phyloP scores from a whole-genome alignment of 495 filamentous ascomycete genomes.

The Margaritispora aquatica region DNA sequence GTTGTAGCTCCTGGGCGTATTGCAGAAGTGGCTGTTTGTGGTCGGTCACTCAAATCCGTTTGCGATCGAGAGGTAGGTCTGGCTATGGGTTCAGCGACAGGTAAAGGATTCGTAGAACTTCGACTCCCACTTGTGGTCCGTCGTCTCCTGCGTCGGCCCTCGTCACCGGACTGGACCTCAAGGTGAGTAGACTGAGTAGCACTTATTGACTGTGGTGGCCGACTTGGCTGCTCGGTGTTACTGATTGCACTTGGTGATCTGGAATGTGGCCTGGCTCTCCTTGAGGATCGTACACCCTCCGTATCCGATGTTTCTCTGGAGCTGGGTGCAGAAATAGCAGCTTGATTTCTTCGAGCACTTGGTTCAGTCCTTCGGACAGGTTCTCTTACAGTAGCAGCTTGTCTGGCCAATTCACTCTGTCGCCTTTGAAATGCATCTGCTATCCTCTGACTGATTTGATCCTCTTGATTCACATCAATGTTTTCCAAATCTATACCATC shows the following conservation, averaged over 20 bases:
- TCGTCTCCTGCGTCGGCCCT: conserved; percentile 32
- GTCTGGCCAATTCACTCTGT: conserved; percentile 45
- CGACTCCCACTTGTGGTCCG: conserved; percentile 35
- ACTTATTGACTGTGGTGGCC: conserved; percentile 37
- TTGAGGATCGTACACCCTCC: background rate
- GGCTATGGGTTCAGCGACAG: conserved; percentile 31
- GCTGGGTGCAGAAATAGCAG: conserved; percentile 6
- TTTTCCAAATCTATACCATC: conserved; percentile 82
- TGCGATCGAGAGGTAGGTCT: conserved; percentile 47
- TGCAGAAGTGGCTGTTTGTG: conserved; percentile 30
- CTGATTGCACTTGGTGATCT: conserved; percentile 27
- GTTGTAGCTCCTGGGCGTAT: conserved; percentile 22
- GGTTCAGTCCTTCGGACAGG: conserved; percentile 36
- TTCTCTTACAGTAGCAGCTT: too few species aligned
- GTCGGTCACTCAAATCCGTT: conserved; percentile 50
- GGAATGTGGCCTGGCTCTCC: conserved; percentile 30
- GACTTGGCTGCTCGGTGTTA: conserved; percentile 17
- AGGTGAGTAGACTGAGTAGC: conserved; percentile 29
- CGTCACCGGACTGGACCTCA: conserved; percentile 35
- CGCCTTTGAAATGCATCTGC: conserved; percentile 77
- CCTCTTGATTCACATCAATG: conserved; percentile 68
- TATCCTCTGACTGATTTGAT: conserved; percentile 82
- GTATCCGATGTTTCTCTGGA: conserved; percentile 17
- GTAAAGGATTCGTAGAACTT: conserved; percentile 36
- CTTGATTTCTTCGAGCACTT: background rate